Conservation (phyloP, 2,329 filamentous ascomycete genomes). For the Geosmithia morbida region DNA sequence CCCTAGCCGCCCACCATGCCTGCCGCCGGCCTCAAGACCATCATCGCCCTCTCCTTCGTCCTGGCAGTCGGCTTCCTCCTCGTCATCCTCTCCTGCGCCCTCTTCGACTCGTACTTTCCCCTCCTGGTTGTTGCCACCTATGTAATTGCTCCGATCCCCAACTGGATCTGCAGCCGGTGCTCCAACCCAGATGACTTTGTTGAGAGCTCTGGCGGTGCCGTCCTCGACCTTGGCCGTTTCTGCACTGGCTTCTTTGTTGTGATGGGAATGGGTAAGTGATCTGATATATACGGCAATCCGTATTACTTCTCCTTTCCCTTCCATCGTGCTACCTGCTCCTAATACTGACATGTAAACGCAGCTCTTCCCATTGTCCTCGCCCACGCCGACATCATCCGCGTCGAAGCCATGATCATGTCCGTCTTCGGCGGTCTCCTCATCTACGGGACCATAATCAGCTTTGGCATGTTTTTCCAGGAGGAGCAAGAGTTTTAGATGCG, state of each 20-base stretch:
- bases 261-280: conserved; percentile 81
- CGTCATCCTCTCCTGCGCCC: conserved; percentile 91
- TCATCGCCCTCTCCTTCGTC: conserved; percentile 97
- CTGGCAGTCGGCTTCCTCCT: conserved; percentile 97
- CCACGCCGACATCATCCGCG: conserved; percentile 68
- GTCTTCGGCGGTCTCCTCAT: conserved; percentile 86
- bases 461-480: conserved; percentile 96
- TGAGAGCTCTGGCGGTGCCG: conserved; percentile 63
- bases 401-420: conserved; percentile 88
- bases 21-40: conserved; percentile 92
- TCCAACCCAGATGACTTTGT: conserved; percentile 93
- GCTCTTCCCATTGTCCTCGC: conserved; percentile 80
- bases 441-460: conserved; percentile 96
- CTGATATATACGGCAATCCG: background rate
- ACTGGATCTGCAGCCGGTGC: conserved; percentile 87
- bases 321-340: background rate
- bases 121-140: conserved; percentile 94
- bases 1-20: conserved; percentile 29
- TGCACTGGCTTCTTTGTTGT: conserved; percentile 90
- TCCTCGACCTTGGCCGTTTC: conserved; percentile 91
- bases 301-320: background rate
- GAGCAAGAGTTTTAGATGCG: conserved; percentile 73
- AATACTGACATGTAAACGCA: conserved; percentile 19
- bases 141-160: conserved; percentile 82
- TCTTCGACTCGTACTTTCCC: conserved; percentile 90